Conservation (phyloP, 768 basidiomycete genomes). For the Russula olivacea region DNA sequence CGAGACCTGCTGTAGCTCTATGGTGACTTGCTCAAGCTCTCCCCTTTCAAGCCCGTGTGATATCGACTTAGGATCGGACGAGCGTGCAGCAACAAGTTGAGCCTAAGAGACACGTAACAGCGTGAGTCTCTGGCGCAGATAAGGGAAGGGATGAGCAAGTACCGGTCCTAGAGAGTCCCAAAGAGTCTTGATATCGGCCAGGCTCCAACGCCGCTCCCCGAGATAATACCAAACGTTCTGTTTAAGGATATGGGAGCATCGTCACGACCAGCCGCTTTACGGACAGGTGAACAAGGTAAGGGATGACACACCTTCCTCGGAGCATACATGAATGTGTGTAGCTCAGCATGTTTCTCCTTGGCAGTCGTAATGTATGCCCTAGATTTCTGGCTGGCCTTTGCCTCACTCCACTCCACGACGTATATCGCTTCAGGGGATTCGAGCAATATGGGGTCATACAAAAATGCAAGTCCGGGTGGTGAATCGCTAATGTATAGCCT, state of each 20-base stretch:
- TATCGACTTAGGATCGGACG: conserved; percentile 36
- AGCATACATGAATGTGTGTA: conserved; percentile 51
- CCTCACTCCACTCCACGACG: conserved; percentile 49
- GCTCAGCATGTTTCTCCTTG: conserved; percentile 27
- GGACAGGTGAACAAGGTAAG: not conserved
- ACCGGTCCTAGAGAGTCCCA: conserved; percentile 24
- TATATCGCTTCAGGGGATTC: conserved; percentile 41
- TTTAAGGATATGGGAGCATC: not conserved
- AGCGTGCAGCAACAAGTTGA: conserved; percentile 28
- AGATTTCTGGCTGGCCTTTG: conserved; percentile 33
- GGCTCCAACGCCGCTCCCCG: conserved; percentile 18
- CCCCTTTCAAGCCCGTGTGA: conserved; percentile 36
- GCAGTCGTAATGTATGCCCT: conserved; percentile 32
- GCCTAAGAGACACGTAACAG: conserved; percentile 10
- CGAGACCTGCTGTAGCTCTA: conserved; percentile 17
- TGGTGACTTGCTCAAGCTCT: conserved; percentile 40
- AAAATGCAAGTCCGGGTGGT: conserved; percentile 38
- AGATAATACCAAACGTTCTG: conserved; percentile 24
- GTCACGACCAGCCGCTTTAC: not conserved
- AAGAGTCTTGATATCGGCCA: conserved; percentile 11
- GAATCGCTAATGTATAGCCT: conserved; percentile 40
- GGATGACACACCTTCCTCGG: conserved; percentile 37
- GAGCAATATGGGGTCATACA: conserved; percentile 51
- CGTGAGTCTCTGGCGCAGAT: not conserved
- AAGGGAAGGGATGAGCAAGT: not conserved